Percentiles rank a stretch among this genome's conserved stretches.
Evolutionary conservation across 345 rosid genomes (phyloP).

Genomic region (Moringa oleifera): DNA sequence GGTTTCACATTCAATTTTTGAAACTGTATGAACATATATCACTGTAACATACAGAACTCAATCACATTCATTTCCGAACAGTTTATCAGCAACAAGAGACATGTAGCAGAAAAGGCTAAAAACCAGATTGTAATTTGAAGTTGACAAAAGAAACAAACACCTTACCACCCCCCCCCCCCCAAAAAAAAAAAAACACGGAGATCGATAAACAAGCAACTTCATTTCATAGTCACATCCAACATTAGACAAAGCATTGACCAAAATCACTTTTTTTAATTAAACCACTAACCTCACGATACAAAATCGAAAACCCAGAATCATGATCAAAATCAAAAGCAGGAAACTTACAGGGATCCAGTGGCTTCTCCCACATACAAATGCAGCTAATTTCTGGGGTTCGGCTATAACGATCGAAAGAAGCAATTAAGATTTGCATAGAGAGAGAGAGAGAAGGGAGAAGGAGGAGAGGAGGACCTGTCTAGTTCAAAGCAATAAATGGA

Average conservation of each 20-base stretch:
- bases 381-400: slow-evolving; percentile 7
- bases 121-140: not conserved
- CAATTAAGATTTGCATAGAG: not conserved
- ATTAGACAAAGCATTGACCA: not conserved
- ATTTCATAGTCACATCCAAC: not conserved
- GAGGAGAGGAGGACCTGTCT: not conserved
- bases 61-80: not conserved
- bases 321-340: not conserved
- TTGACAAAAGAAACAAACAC: slow-evolving; percentile 6
- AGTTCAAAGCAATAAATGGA: slow-evolving; percentile 48
- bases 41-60: not conserved
- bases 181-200: not conserved
- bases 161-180: not conserved
- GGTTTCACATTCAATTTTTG: not conserved
- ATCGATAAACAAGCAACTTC: slow-evolving; percentile 6
- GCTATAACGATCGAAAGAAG: not conserved
- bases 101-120: slow-evolving; percentile 3
- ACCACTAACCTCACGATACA: too few species aligned
- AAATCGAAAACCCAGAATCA: slow-evolving; percentile 11
- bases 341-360: slow-evolving; percentile 25
- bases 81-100: not conserved
- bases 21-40: not conserved
- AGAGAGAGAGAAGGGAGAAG: slow-evolving; percentile 6
- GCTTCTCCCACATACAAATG: slow-evolving; percentile 9
- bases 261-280: too few species aligned